Percentiles rank a stretch among this genome's conserved stretches.
Conservation (phyloP, 768 basidiomycete species). For the Boletus vermiculosoides region DNA sequence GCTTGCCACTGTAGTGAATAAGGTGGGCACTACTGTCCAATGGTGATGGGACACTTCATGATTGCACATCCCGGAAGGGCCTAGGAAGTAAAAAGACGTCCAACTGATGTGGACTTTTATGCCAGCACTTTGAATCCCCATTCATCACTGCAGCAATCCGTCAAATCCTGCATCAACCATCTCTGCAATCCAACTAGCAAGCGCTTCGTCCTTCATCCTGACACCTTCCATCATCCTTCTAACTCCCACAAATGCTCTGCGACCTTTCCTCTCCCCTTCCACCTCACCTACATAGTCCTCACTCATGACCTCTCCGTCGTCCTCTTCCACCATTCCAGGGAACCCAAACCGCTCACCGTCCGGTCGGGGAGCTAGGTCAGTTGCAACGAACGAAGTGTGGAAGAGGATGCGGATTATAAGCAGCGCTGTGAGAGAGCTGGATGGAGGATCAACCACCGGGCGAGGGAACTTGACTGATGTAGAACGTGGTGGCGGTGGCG, state of each 20-base stretch:
- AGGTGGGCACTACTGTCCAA: background rate
- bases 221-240: conserved; percentile 62
- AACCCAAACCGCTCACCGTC: conserved; percentile 90
- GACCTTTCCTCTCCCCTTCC: conserved; percentile 71
- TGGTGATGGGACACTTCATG: background rate
- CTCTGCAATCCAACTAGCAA: conserved; percentile 59
- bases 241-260: conserved; percentile 65
- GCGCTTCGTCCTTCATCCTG: conserved; percentile 58
- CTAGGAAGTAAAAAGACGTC: background rate
- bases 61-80: background rate
- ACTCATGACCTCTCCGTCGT: conserved; percentile 58
- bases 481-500: conserved; percentile 68
- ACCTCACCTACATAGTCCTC: conserved; percentile 42
- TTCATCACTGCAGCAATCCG: conserved; percentile 27
- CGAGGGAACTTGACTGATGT: conserved; percentile 57
- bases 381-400: conserved; percentile 70
- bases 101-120: conserved; percentile 1
- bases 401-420: conserved; percentile 84
- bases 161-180: conserved; percentile 53
- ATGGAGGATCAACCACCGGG: conserved; percentile 63
- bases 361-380: conserved; percentile 61
- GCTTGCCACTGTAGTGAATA: background rate
- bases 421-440: conserved; percentile 74
- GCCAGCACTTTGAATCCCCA: background rate
- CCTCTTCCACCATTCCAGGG: conserved; percentile 76